Conservation (phyloP, 2,329 filamentous ascomycete species). For the Neospermospora avenae region DNA sequence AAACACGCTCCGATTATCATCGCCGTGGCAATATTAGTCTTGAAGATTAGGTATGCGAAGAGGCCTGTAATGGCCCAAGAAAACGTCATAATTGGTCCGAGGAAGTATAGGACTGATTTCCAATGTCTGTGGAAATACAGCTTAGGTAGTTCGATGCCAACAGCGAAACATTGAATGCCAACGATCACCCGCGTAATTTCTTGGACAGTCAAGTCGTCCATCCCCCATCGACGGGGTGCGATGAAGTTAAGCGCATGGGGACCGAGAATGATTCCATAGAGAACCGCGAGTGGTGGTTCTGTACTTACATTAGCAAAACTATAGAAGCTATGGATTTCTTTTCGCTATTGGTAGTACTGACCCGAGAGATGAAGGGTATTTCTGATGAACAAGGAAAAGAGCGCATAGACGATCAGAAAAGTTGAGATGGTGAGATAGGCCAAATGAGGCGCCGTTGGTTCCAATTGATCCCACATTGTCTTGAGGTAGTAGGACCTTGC, state of each 20-base stretch:
- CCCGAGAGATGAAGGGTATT: slow-evolving; percentile 54
- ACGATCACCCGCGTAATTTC: slow-evolving; percentile 70
- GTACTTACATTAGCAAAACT: neutral
- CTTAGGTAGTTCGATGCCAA: slow-evolving; percentile 66
- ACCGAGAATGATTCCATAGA: slow-evolving; percentile 69
- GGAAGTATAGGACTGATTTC: slow-evolving; percentile 28
- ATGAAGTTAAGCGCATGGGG: slow-evolving; percentile 64
- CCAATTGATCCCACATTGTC: slow-evolving; percentile 49
- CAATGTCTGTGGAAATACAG: slow-evolving; percentile 33
- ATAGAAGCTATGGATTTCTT: neutral
- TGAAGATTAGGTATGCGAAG: slow-evolving; percentile 40
- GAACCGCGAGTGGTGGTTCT: slow-evolving; percentile 57
- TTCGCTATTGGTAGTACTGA: too few relatives aligned
- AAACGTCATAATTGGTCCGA: slow-evolving; percentile 31
- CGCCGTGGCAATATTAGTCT: slow-evolving; percentile 43
- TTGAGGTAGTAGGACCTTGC: neutral
- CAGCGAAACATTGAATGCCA: slow-evolving; percentile 70
- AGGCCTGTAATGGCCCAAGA: slow-evolving; percentile 21
- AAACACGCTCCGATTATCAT: slow-evolving; percentile 52
- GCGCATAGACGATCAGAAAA: slow-evolving; percentile 57
- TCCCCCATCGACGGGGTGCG: slow-evolving; percentile 59
- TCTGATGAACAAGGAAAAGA: slow-evolving; percentile 57
- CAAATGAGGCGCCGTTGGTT: slow-evolving; percentile 53
- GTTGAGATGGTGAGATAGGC: slow-evolving; percentile 56
- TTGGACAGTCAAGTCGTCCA: slow-evolving; percentile 64